A percentile compares a stretch with the other conserved stretches of the same genome.
Evolutionary conservation across 1,284 basidiomycete genomes (phyloP).

Genomic region (Rhizoctonia solani): DNA sequence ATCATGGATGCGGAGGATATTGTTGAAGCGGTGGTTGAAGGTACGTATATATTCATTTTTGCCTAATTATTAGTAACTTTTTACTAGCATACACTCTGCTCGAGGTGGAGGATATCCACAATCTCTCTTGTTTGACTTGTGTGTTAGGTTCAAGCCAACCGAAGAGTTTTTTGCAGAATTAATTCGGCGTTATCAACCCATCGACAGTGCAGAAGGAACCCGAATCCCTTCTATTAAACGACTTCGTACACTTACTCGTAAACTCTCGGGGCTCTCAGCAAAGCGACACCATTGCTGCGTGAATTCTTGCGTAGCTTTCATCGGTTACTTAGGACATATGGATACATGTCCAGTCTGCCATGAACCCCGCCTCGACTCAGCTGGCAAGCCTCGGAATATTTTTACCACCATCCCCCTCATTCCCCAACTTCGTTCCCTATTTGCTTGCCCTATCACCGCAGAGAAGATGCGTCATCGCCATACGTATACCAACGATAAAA

Average conservation of each 20-base stretch:
- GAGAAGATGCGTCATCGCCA: not conserved
- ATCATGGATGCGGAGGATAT: not conserved
- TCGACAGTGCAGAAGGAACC: not conserved
- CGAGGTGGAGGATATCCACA: not conserved
- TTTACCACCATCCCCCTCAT: not conserved
- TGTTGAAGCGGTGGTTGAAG: not conserved
- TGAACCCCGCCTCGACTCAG: conserved; percentile 38
- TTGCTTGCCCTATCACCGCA: not conserved
- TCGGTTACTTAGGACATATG: conserved; percentile 5
- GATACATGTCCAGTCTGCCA: conserved; percentile 46
- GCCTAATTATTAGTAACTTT: not conserved
- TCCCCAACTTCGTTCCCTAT: not conserved
- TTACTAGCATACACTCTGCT: not conserved
- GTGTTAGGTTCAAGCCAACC: not conserved
- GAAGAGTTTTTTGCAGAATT: not conserved
- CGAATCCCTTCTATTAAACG: not conserved
- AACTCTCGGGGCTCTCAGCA: not conserved
- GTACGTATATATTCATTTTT: not conserved
- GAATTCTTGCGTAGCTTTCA: conserved; percentile 37
- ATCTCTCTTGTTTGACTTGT: too few relatives aligned
- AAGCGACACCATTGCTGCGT: conserved; percentile 35
- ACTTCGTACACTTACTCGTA: not conserved
- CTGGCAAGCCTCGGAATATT: not conserved
- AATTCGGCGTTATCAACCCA: not conserved
- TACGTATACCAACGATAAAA: not conserved